phyloP scores from a whole-genome alignment of 2,329 filamentous ascomycete genomes.

The Exophiala spinifera region DNA sequence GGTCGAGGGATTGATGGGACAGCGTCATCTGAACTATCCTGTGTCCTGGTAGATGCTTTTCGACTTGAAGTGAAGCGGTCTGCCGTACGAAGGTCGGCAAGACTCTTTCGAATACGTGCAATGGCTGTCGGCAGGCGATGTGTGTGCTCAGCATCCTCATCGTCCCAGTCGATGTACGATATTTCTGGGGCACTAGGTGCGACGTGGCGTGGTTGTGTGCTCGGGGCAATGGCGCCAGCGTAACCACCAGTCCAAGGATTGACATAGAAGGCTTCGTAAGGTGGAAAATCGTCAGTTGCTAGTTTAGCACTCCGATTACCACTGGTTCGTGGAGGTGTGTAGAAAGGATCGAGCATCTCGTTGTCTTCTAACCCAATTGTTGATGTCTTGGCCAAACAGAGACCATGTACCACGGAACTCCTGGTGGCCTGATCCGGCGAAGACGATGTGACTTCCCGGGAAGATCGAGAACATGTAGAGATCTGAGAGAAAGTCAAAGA shows the following conservation, averaged over 20 bases:
- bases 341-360: neutral
- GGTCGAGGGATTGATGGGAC: no score
- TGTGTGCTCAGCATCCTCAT: conserved; percentile 6
- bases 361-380: neutral
- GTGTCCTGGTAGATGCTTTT: no score
- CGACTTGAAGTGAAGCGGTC: conserved; percentile 20
- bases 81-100: conserved; percentile 20
- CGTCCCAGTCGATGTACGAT: conserved; percentile 27
- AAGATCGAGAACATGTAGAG: conserved; percentile 4
- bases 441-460: neutral
- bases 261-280: neutral
- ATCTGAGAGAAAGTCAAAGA: conserved; percentile 17
- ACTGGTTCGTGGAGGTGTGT: no score
- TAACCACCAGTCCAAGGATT: neutral
- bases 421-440: neutral
- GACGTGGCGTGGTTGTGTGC: neutral
- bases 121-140: conserved; percentile 2
- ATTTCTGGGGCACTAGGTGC: conserved; percentile 5
- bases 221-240: neutral
- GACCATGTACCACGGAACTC: neutral
- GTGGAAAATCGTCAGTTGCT: neutral
- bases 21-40: no score
- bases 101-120: conserved; percentile 18
- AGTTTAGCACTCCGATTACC: neutral
- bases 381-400: neutral